Percentiles rank a stretch among this genome's conserved stretches.
These are phyloP conservation scores for Podospora didyma DNA, from an alignment of 495 filamentous ascomycete species.

Conservation along the genomic window DNA sequence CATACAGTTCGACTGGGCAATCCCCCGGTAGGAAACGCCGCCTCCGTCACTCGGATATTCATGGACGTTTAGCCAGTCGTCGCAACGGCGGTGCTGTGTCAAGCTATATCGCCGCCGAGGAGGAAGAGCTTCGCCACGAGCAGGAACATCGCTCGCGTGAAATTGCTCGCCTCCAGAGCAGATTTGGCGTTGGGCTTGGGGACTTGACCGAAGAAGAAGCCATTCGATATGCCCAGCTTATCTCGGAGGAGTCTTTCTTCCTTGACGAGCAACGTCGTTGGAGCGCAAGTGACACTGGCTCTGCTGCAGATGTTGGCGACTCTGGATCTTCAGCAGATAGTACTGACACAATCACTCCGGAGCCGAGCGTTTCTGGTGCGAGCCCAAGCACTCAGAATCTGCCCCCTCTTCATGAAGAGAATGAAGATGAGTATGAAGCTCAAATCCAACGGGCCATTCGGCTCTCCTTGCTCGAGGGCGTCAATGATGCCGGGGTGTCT, in stretches of 20 bases:
- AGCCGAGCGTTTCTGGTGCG: constrained; percentile 43
- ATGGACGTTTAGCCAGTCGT: constrained; percentile 36
- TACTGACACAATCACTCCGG: constrained; percentile 48
- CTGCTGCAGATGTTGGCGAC: constrained; percentile 43
- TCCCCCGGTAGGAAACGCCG: constrained; percentile 42
- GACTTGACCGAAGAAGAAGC: constrained; percentile 85
- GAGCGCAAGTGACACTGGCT: constrained; percentile 47
- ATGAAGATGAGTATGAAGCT: constrained; percentile 62
- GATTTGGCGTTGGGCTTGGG: constrained; percentile 77
- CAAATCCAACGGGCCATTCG: constrained; percentile 81
- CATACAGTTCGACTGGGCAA: constrained; percentile 69
- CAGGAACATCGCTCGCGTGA: constrained; percentile 48
- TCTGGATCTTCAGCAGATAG: constrained; percentile 43
- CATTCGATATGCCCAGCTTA: constrained; percentile 79
- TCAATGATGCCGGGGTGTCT: constrained; percentile 31
- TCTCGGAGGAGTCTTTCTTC: constrained; percentile 74
- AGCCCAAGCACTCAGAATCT: constrained; percentile 21
- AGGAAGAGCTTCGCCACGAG: constrained; percentile 75
- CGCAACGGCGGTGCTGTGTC: constrained; percentile 39
- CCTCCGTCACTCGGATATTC: constrained; percentile 39
- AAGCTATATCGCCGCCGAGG: constrained; percentile 80
- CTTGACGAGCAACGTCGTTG: constrained; percentile 56
- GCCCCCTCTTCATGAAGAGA: constrained; percentile 33
- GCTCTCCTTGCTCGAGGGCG: constrained; percentile 62
- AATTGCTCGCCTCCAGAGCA: constrained; percentile 64